Conservation (phyloP, 805 yeast species). For the Wickerhamomyces queroliae region DNA sequence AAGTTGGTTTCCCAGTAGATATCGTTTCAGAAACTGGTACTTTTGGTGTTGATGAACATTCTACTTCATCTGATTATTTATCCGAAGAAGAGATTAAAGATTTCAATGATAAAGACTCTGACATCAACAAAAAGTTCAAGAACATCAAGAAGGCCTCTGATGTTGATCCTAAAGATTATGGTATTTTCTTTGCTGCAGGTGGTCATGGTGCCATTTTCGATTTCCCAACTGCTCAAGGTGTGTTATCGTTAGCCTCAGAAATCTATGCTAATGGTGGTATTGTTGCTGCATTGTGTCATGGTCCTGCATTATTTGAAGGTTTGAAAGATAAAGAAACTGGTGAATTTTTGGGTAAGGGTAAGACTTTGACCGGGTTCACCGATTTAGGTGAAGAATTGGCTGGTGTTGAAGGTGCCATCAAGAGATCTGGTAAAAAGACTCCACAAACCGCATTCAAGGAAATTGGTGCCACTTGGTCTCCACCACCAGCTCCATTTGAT, state of each 20-base stretch:
- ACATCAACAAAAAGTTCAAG: slow-evolving; percentile 32
- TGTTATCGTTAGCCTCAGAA: slow-evolving; percentile 39
- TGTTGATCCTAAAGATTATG: slow-evolving; percentile 41
- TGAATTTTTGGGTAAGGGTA: slow-evolving; percentile 42
- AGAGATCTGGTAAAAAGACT: slow-evolving; percentile 25
- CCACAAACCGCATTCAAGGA: slow-evolving; percentile 32
- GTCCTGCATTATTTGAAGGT: slow-evolving; percentile 52
- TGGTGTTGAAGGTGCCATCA: slow-evolving; percentile 22
- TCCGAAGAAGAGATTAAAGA: slow-evolving; percentile 37
- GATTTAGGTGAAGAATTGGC: slow-evolving; percentile 40
- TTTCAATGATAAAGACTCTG: slow-evolving; percentile 33
- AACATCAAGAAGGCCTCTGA: slow-evolving; percentile 42
- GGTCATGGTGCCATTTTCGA: slow-evolving; percentile 63
- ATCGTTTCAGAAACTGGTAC: slow-evolving; percentile 56
- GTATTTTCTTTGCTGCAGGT: slow-evolving; percentile 55
- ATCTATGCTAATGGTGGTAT: slow-evolving; percentile 49
- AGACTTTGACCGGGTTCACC: slow-evolving; percentile 45
- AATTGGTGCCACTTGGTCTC: slow-evolving; percentile 37
- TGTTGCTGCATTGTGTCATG: slow-evolving; percentile 64
- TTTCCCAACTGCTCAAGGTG: slow-evolving; percentile 43
- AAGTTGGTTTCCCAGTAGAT: slow-evolving; percentile 46
- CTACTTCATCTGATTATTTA: slow-evolving; percentile 35
- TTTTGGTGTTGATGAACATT: slow-evolving; percentile 54
- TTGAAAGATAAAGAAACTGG: slow-evolving; percentile 37
- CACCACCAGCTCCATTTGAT: slow-evolving; percentile 47